A percentile compares a stretch with the other conserved stretches of the same genome.
These are phyloP conservation scores for Sugiyamaella marilandica DNA, from an alignment of 805 yeast species.

Conservation along the genomic window DNA sequence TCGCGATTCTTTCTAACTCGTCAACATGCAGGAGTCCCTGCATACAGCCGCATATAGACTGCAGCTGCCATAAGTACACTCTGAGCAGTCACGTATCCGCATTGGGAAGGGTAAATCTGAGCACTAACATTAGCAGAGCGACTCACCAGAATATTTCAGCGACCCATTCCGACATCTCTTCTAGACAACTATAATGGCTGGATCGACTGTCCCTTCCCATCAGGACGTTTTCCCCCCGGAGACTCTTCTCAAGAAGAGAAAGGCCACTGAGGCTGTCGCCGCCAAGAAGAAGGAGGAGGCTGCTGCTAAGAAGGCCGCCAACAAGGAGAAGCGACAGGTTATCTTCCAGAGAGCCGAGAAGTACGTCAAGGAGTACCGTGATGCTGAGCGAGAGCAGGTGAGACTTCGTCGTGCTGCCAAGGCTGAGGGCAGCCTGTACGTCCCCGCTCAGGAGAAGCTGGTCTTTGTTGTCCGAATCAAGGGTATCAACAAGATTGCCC, in stretches of 20 bases:
- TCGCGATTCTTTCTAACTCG: too few species aligned
- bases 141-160: background rate
- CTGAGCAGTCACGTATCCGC: constrained; percentile 14
- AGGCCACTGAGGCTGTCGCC: constrained; percentile 52
- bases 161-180: background rate
- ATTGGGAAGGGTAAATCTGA: background rate
- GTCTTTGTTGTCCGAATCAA: constrained; percentile 97
- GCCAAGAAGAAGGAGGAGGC: constrained; percentile 50
- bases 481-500: constrained; percentile 98
- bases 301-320: constrained; percentile 35
- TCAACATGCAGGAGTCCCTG: background rate
- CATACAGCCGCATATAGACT: background rate
- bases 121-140: background rate
- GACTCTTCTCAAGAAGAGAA: constrained; percentile 55
- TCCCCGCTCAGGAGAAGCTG: constrained; percentile 88
- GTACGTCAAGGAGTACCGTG: constrained; percentile 91
- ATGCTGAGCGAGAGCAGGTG: constrained; percentile 79
- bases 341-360: constrained; percentile 93
- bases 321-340: constrained; percentile 39
- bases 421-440: constrained; percentile 91
- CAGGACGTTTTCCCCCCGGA: constrained; percentile 43
- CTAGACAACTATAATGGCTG: constrained; percentile 19
- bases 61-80: too few species aligned
- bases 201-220: constrained; percentile 25
- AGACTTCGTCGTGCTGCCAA: constrained; percentile 90